phyloP scores from a whole-genome alignment of 306 rosid species.

The Ammopiptanthus mongolicus region DNA sequence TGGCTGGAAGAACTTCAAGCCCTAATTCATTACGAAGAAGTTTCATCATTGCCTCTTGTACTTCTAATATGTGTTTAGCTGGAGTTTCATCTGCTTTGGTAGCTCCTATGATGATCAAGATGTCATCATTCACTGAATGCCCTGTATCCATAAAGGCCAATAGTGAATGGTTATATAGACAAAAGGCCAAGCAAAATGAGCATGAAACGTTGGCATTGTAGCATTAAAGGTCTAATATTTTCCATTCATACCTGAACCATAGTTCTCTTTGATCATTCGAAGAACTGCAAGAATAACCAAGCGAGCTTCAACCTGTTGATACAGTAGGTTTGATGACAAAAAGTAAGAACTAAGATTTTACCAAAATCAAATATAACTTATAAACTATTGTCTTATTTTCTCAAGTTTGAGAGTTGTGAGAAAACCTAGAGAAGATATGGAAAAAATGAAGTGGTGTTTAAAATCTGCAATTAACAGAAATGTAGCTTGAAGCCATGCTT shows the following conservation, averaged over 20 bases:
- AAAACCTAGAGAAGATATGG: conserved; percentile 1
- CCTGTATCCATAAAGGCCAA: conserved; percentile 50
- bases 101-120: conserved; percentile 69
- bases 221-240: neutral
- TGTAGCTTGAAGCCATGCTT: conserved; percentile 14
- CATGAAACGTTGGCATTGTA: neutral
- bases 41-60: conserved; percentile 58
- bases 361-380: conserved; percentile 9
- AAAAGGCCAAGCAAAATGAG: conserved; percentile 1
- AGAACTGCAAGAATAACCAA: conserved; percentile 86
- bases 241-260: conserved; percentile 47
- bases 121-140: conserved; percentile 61
- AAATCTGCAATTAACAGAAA: neutral
- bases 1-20: conserved; percentile 59
- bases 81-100: conserved; percentile 41
- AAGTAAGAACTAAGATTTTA: conserved; percentile 12
- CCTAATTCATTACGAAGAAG: conserved; percentile 74
- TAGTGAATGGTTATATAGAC: neutral
- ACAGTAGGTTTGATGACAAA: conserved; percentile 23
- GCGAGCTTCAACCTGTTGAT: conserved; percentile 88
- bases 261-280: conserved; percentile 89
- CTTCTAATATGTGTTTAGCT: conserved; percentile 37
- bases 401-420: neutral
- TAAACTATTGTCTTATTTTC: neutral
- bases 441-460: conserved; percentile 7